A percentile compares a stretch with the other conserved stretches of the same genome.
Evolutionary conservation across 139 green algal genomes (phyloP).

Genomic region (Protoeuglena noctilucae): DNA sequence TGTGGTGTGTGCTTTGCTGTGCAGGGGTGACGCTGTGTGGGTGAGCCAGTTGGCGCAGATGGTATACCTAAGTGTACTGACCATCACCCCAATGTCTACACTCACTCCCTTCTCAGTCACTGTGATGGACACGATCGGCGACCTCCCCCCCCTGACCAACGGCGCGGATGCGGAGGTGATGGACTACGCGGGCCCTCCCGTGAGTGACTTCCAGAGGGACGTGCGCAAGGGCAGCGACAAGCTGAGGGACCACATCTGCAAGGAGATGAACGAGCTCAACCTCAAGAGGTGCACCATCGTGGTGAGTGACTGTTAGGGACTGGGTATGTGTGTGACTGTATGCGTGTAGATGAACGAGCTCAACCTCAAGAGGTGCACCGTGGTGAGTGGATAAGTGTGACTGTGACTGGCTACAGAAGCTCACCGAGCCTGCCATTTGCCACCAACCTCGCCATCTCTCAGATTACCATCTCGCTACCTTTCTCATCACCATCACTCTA

Average conservation of each 20-base stretch:
- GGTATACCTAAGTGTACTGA: not conserved
- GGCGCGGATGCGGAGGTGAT: slow-evolving; percentile 38
- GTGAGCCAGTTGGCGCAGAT: not conserved
- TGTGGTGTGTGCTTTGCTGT: no score
- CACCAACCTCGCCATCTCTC: no score
- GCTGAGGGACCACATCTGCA: slow-evolving; percentile 81
- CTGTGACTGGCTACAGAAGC: no score
- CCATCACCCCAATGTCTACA: not conserved
- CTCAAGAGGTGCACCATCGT: slow-evolving; percentile 83
- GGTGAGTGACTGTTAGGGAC: no score
- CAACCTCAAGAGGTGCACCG: slow-evolving; percentile 82
- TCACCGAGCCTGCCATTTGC: no score
- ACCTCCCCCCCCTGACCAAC: slow-evolving; percentile 77
- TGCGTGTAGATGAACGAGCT: slow-evolving; percentile 92
- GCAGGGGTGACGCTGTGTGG: no score
- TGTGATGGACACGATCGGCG: slow-evolving; percentile 76
- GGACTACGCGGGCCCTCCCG: slow-evolving; percentile 31
- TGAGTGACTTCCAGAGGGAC: slow-evolving; percentile 56
- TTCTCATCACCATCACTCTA: no score
- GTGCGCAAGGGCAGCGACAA: slow-evolving; percentile 36
- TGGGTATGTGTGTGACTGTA: no score
- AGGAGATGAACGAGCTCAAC: slow-evolving; percentile 94
- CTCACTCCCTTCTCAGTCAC: no score
- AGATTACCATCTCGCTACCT: no score
- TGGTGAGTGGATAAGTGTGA: no score